Conservation (phyloP, 225 moss, liverwort and hornwort genomes). For the Physcomitrium patens region DNA sequence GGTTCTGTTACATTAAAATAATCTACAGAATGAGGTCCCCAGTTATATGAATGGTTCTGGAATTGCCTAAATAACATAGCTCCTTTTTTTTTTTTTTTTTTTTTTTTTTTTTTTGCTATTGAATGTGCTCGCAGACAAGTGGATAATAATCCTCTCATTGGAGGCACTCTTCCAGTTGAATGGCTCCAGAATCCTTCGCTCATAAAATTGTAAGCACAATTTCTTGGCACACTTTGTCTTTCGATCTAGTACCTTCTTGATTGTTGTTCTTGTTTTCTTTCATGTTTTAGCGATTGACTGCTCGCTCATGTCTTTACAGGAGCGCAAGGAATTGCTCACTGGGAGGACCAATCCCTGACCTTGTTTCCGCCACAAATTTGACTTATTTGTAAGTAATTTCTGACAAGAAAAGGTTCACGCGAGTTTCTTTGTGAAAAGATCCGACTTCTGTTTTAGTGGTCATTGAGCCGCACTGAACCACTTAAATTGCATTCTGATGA, state of each 20-base stretch:
- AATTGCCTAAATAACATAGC: not conserved
- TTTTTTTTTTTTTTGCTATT: not conserved
- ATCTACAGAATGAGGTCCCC: not conserved
- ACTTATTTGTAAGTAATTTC: slow-evolving; percentile 28
- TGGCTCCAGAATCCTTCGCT: slow-evolving; percentile 21
- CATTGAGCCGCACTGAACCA: not conserved
- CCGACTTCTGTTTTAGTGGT: not conserved
- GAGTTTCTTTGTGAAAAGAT: not conserved
- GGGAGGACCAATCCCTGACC: slow-evolving; percentile 15
- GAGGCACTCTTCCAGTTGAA: slow-evolving; percentile 4
- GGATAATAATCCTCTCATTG: slow-evolving; percentile 33
- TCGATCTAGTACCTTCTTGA: not conserved
- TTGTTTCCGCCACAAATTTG: slow-evolving; percentile 5
- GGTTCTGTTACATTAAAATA: not conserved
- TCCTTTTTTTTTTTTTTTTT: not conserved
- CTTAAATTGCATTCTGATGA: not conserved
- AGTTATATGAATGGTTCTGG: not conserved
- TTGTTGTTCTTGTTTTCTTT: not conserved
- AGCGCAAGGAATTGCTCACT: slow-evolving; percentile 32
- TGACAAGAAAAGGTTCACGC: not conserved
- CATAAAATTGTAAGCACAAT: slow-evolving; percentile 27
- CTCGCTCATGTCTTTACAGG: slow-evolving; percentile 12
- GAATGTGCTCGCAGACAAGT: slow-evolving; percentile 23
- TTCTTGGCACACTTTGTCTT: not conserved
- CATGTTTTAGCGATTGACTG: not conserved